These are phyloP conservation scores for Leptomonas pyrrhocoris DNA, from an alignment of 208 protist genomes.

Conservation along the genomic window DNA sequence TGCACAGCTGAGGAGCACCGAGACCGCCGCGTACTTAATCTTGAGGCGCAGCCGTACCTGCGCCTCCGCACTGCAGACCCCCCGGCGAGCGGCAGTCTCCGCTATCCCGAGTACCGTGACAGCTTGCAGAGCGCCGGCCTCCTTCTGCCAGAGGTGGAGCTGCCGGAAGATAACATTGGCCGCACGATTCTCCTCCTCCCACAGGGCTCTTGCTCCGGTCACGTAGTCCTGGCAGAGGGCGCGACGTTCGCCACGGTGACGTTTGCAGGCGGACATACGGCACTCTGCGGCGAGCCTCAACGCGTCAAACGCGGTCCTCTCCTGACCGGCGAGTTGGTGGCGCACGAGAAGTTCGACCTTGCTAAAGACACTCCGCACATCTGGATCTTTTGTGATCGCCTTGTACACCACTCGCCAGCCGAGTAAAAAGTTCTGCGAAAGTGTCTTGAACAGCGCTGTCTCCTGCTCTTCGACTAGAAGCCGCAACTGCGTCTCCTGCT, in stretches of 20 bases:
- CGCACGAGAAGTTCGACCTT: conserved; percentile 66
- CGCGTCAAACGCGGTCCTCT: conserved; percentile 41
- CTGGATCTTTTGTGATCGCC: conserved; percentile 30
- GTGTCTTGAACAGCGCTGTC: conserved; percentile 33
- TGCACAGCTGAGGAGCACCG: not conserved
- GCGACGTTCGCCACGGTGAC: conserved; percentile 20
- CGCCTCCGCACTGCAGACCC: conserved; percentile 29
- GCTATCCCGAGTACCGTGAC: conserved; percentile 15
- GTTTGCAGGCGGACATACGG: conserved; percentile 5
- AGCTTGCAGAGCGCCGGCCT: not conserved
- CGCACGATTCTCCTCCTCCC: conserved; percentile 42
- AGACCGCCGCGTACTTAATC: conserved; percentile 6
- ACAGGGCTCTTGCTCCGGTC: conserved; percentile 37
- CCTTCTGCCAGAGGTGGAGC: conserved; percentile 7
- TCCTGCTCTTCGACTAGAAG: conserved; percentile 54
- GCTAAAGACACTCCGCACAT: conserved; percentile 40
- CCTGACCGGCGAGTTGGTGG: conserved; percentile 57
- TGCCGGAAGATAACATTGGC: conserved; percentile 20
- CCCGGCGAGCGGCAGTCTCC: conserved; percentile 10
- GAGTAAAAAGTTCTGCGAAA: conserved; percentile 46
- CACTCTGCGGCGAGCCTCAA: conserved; percentile 27
- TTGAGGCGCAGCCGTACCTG: conserved; percentile 21
- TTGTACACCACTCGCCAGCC: conserved; percentile 66
- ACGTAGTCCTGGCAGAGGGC: conserved; percentile 45
- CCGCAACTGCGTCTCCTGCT: conserved; percentile 52